These are phyloP conservation scores for Stachybotrys echinatus DNA, from an alignment of 2,329 filamentous ascomycete species.

Conservation along the genomic window DNA sequence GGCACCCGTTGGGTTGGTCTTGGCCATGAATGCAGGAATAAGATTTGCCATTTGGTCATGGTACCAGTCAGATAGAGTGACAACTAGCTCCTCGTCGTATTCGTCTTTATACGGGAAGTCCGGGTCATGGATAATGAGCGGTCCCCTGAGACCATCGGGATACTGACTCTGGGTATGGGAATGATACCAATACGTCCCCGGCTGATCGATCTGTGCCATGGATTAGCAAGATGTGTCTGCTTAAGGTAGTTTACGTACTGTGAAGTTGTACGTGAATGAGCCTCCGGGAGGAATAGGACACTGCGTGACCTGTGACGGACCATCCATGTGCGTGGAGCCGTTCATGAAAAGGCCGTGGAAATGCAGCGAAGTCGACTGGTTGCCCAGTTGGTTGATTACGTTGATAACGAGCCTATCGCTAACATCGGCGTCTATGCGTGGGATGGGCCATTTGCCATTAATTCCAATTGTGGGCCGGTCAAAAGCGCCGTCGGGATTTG, in stretches of 20 bases:
- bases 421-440: constrained; percentile 55
- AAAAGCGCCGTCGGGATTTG: constrained; percentile 67
- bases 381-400: constrained; percentile 53
- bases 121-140: constrained; percentile 60
- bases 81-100: constrained; percentile 57
- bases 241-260: constrained; percentile 30
- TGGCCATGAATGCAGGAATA: constrained; percentile 42
- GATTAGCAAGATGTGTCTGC: constrained; percentile 2
- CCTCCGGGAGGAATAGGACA: constrained; percentile 59
- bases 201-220: constrained; percentile 46
- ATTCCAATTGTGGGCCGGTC: constrained; percentile 68
- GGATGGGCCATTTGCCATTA: constrained; percentile 72
- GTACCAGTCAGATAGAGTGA: constrained; percentile 71
- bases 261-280: constrained; percentile 67
- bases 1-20: constrained; percentile 50
- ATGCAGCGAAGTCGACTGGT: constrained; percentile 58
- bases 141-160: constrained; percentile 62
- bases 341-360: constrained; percentile 71
- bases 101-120: constrained; percentile 48
- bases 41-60: constrained; percentile 54
- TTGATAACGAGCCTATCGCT: constrained; percentile 59
- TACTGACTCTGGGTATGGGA: constrained; percentile 65
- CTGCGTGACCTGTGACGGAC: constrained; percentile 60
- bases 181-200: constrained; percentile 78
- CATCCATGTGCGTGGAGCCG: constrained; percentile 66